Conservation (phyloP, 768 basidiomycete species). For the Heimioporus sp. region DNA sequence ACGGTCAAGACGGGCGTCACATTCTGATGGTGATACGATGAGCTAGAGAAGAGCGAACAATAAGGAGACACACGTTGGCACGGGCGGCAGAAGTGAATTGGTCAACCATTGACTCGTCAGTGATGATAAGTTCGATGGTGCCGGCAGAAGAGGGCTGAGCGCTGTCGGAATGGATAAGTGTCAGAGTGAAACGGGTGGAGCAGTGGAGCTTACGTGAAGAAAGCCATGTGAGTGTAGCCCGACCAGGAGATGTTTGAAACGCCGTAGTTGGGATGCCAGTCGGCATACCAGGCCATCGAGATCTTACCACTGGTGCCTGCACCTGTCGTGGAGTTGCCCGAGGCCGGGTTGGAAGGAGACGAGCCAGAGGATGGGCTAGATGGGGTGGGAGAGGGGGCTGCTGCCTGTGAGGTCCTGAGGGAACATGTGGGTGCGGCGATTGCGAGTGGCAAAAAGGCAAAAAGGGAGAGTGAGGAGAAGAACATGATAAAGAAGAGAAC, state of each 20-base stretch:
- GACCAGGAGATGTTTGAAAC: slow-evolving; percentile 59
- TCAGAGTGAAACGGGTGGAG: background rate
- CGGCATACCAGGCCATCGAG: slow-evolving; percentile 67
- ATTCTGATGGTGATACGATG: slow-evolving; percentile 31
- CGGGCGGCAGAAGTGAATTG: slow-evolving; percentile 25
- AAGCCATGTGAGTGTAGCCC: slow-evolving; percentile 66
- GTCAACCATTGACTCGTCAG: slow-evolving; percentile 3
- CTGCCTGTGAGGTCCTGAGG: slow-evolving; percentile 5
- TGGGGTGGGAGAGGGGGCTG: slow-evolving; percentile 1
- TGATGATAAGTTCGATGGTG: slow-evolving; percentile 10
- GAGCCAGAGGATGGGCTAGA: slow-evolving; percentile 1
- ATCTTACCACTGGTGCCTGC: slow-evolving; percentile 33
- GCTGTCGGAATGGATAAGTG: slow-evolving; percentile 3
- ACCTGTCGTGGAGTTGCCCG: slow-evolving; percentile 16
- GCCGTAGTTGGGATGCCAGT: slow-evolving; percentile 54
- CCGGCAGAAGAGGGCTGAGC: slow-evolving; percentile 21
- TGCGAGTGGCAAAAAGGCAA: slow-evolving; percentile 22
- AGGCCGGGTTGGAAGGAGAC: too few species aligned
- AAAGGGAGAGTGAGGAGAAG: slow-evolving; percentile 16
- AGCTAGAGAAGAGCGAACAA: background rate
- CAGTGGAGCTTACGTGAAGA: slow-evolving; percentile 46
- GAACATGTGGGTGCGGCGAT: slow-evolving; percentile 29
- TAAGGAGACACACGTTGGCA: slow-evolving; percentile 15
- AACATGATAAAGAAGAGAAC: slow-evolving; percentile 17
- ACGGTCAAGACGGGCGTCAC: slow-evolving; percentile 59